These are phyloP conservation scores for Auriscalpium orientale DNA, from an alignment of 768 basidiomycete species.

Conservation along the genomic window DNA sequence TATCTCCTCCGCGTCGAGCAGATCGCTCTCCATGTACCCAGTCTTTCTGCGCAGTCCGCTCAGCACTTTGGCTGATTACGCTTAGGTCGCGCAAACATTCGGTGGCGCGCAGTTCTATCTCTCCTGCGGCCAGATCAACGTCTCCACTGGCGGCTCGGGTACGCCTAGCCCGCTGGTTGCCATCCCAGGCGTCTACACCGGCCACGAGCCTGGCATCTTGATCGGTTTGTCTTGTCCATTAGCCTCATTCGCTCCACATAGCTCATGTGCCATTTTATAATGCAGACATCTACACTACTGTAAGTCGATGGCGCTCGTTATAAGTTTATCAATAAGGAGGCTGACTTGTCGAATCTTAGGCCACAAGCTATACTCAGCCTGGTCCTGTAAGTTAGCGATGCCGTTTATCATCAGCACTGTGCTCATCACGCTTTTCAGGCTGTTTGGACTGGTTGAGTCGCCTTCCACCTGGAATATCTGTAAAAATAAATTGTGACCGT, in stretches of 20 bases:
- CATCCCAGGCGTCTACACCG: conserved; percentile 29
- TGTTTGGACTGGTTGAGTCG: conserved; percentile 1
- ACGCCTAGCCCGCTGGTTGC: conserved; percentile 26
- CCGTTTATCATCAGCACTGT: neutral
- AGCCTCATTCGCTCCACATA: neutral
- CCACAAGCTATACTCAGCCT: conserved; percentile 1
- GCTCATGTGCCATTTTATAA: neutral
- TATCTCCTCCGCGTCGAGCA: conserved; percentile 23
- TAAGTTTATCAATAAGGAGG: neutral
- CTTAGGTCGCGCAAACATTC: no score
- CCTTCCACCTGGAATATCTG: no score
- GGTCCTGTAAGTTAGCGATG: neutral
- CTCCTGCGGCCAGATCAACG: conserved; percentile 28
- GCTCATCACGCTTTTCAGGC: neutral
- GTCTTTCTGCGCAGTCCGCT: conserved; percentile 9
- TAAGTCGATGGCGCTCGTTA: neutral
- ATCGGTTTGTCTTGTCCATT: conserved; percentile 12
- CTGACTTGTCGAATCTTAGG: neutral
- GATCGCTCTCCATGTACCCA: conserved; percentile 22
- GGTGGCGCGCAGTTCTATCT: conserved; percentile 3
- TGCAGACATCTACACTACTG: neutral
- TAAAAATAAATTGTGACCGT: no score
- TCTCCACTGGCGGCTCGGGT: conserved; percentile 25
- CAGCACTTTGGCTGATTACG: no score
- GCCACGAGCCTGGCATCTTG: conserved; percentile 22